Base-by-base conservation (phyloP, 1,284 basidiomycete genomes). In the Serendipita sp. region DNA sequence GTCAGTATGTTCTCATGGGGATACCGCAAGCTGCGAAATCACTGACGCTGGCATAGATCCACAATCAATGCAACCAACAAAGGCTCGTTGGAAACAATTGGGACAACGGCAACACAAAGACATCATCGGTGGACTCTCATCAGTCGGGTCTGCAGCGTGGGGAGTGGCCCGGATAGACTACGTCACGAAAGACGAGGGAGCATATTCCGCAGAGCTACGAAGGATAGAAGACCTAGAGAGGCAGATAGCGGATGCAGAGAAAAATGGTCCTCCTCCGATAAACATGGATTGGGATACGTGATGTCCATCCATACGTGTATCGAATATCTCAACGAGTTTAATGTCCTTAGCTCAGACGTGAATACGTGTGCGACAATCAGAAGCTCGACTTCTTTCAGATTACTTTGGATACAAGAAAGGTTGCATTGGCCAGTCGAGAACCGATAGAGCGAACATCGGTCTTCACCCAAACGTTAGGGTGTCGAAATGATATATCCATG, bases 141-240 rank as follows among this genome's bases (percentile, higher is more conserved):
- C 87, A 71, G 79, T 79, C 1, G 87, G 87, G 1, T 83, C 85
- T 66, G 82, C 80, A 0, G 87, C 84, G 1, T 91, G 88, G 88
- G 86, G 79, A 0, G 72, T 91, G 44, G 85, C 86, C 3, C 87
- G 84, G 80, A 76, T 90, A 26, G 88, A 90, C 68, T 88, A 85
- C 0, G 74, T 82, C 60, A 82, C 90, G 78, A 82, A 87, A 26
- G 65, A 69, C 17, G 67, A 69, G 35, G 34, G 68, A 45, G 63
- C 50, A 38, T 64, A 49, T 50, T 32, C 60, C 3, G 58, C 49
- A 26, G 60, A 60, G 47, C 41, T 43, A 26, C 35, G 6, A 29
- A 47, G 55, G n/a, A 35, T 60, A 17, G 62, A 22, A 8, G 22
- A 34, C n/a, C 17, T 58, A n/a, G 53, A 58, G 30, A 34, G 15